These are phyloP conservation scores for Dactylellina leptospora DNA, from an alignment of 2,329 filamentous ascomycete genomes.

Conservation along the genomic window DNA sequence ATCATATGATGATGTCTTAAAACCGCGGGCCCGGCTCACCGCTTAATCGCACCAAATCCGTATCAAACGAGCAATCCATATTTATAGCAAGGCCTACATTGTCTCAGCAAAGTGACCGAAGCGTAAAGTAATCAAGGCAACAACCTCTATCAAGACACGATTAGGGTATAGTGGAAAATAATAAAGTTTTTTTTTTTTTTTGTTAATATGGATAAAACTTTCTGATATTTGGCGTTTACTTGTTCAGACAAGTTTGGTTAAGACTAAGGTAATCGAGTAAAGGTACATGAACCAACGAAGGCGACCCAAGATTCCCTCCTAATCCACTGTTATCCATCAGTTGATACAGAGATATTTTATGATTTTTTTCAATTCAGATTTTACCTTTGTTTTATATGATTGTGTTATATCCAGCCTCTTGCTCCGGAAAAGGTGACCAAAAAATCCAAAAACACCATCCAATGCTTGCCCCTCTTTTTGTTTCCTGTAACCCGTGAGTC, in stretches of 20 bases:
- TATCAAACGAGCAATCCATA: background rate
- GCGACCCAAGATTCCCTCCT: slow-evolving; percentile 31
- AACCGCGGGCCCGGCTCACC: background rate
- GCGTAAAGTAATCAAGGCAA: background rate
- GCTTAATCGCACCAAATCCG: background rate
- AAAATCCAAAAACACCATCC: slow-evolving; percentile 27
- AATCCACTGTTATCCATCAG: slow-evolving; percentile 19
- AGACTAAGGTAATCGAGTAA: slow-evolving; percentile 31
- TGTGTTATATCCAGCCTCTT: slow-evolving; percentile 25
- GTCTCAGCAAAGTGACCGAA: slow-evolving; percentile 3
- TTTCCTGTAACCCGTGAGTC: background rate
- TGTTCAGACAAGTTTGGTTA: slow-evolving; percentile 45
- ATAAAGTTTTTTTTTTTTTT: slow-evolving; percentile 1
- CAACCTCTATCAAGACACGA: background rate
- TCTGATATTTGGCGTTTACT: slow-evolving; percentile 35
- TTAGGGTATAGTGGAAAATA: background rate
- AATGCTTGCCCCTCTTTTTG: slow-evolving; percentile 16
- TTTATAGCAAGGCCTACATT: slow-evolving; percentile 1
- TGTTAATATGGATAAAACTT: slow-evolving; percentile 37
- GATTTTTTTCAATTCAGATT: slow-evolving; percentile 48
- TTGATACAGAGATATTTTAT: slow-evolving; percentile 15
- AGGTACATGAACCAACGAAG: slow-evolving; percentile 45
- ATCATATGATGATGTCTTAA: too few relatives aligned
- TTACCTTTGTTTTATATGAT: slow-evolving; percentile 46
- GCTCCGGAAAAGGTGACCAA: slow-evolving; percentile 13